These are phyloP conservation scores for Umbelopsis ramanniana DNA, from an alignment of 192 early-diverging fungal species.

Conservation along the genomic window DNA sequence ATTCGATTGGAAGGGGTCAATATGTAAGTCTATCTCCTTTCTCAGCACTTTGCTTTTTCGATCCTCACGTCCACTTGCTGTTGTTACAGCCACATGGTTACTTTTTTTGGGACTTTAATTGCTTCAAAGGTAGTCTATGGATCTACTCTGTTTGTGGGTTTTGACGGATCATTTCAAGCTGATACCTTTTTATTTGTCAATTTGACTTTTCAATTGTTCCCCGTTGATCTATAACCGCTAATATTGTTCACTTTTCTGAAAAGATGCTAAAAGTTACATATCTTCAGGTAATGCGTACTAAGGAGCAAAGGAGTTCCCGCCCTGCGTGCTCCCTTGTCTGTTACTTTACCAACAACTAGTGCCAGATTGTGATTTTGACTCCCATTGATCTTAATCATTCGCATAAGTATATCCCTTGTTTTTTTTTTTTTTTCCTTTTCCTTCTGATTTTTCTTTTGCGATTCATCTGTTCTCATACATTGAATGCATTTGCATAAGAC, in stretches of 20 bases:
- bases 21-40: slow-evolving; percentile 12
- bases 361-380: slow-evolving; percentile 1
- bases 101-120: not conserved
- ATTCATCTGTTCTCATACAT: not conserved
- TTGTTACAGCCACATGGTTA: slow-evolving; percentile 8
- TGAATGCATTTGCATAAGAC: not conserved
- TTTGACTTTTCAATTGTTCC: too few relatives aligned
- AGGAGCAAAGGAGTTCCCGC: slow-evolving; percentile 17
- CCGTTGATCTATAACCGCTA: too few relatives aligned
- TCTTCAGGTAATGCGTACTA: not conserved
- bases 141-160: not conserved
- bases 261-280: too few relatives aligned
- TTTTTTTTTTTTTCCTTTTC: not conserved
- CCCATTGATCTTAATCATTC: not conserved
- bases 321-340: slow-evolving; percentile 10
- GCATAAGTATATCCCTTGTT: not conserved
- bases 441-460: not conserved
- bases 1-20: not conserved
- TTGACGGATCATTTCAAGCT: too few relatives aligned
- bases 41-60: not conserved
- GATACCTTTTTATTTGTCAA: too few relatives aligned
- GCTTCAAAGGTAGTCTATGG: not conserved
- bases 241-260: too few relatives aligned
- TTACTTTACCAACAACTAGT: not conserved
- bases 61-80: not conserved